These are phyloP conservation scores for Saccharomycopsis fodiens DNA, from an alignment of 805 yeast species.

Conservation along the genomic window DNA sequence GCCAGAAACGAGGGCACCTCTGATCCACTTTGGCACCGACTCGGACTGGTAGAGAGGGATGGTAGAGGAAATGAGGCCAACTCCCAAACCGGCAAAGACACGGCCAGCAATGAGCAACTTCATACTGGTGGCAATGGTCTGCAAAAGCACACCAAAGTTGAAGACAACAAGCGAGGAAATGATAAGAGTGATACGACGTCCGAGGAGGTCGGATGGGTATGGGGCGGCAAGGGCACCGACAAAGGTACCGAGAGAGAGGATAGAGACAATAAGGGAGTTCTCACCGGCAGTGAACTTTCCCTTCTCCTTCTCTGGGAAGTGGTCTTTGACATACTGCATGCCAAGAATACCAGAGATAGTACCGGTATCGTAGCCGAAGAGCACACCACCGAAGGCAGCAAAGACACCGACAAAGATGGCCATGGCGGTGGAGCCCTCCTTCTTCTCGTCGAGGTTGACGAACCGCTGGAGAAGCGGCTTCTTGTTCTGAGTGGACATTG, in stretches of 20 bases:
- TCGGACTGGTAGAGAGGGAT: slow-evolving; percentile 77
- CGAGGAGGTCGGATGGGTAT: slow-evolving; percentile 44
- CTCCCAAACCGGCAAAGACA: slow-evolving; percentile 64
- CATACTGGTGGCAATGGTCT: slow-evolving; percentile 38
- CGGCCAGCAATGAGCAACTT: slow-evolving; percentile 51
- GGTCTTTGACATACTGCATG: slow-evolving; percentile 44
- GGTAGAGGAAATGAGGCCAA: slow-evolving; percentile 65
- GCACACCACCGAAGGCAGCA: slow-evolving; percentile 62
- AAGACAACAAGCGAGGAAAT: slow-evolving; percentile 38
- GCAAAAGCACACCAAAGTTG: slow-evolving; percentile 46
- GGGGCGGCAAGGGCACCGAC: slow-evolving; percentile 59
- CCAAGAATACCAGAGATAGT: slow-evolving; percentile 59
- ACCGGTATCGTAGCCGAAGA: slow-evolving; percentile 66
- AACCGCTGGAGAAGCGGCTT: background rate
- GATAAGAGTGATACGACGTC: slow-evolving; percentile 46
- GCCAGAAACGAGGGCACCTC: slow-evolving; percentile 71
- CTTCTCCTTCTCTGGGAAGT: slow-evolving; percentile 33
- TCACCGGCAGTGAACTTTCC: slow-evolving; percentile 37
- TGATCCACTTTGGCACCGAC: slow-evolving; percentile 67
- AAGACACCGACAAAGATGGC: slow-evolving; percentile 49
- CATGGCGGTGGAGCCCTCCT: slow-evolving; percentile 23
- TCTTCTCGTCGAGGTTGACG: slow-evolving; percentile 31
- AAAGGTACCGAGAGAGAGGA: slow-evolving; percentile 67
- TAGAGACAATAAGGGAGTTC: slow-evolving; percentile 58
- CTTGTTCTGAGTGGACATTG: background rate